Evolutionary conservation across 1,284 basidiomycete genomes (phyloP).

Genomic region (Cerrena zonata): DNA sequence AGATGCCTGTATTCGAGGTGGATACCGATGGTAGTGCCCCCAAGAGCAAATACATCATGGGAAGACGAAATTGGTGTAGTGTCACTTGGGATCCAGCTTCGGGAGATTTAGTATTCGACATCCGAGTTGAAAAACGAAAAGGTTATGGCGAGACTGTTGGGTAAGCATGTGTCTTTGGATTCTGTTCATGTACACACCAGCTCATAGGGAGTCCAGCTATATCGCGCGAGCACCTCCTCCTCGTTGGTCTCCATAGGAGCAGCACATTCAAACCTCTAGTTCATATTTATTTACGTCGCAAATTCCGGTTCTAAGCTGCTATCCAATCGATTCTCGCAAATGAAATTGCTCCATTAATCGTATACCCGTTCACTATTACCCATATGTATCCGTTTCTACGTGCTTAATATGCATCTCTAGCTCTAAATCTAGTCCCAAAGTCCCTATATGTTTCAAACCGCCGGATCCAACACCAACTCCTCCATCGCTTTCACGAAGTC

Average conservation of each 20-base stretch:
- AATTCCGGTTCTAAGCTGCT: too few relatives aligned
- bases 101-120: conserved; percentile 78
- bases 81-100: conserved; percentile 55
- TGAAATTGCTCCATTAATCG: background rate
- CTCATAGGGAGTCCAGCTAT: conserved; percentile 13
- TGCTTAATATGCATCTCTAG: background rate
- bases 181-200: background rate
- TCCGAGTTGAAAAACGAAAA: conserved; percentile 81
- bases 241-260: conserved; percentile 33
- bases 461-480: background rate
- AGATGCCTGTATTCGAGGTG: conserved; percentile 74
- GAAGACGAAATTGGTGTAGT: conserved; percentile 86
- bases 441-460: background rate
- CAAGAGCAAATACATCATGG: conserved; percentile 79
- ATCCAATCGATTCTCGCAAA: background rate
- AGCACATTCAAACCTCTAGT: background rate
- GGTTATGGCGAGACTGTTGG: conserved; percentile 73
- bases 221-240: conserved; percentile 44
- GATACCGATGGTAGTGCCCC: conserved; percentile 70
- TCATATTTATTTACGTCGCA: background rate
- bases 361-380: background rate
- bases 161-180: conserved; percentile 33
- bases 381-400: background rate
- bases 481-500: background rate
- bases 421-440: background rate